Percentiles rank a stretch among this genome's conserved stretches.
Evolutionary conservation across 306 rosid species (phyloP).

Genomic region (Begonia masoniana): DNA sequence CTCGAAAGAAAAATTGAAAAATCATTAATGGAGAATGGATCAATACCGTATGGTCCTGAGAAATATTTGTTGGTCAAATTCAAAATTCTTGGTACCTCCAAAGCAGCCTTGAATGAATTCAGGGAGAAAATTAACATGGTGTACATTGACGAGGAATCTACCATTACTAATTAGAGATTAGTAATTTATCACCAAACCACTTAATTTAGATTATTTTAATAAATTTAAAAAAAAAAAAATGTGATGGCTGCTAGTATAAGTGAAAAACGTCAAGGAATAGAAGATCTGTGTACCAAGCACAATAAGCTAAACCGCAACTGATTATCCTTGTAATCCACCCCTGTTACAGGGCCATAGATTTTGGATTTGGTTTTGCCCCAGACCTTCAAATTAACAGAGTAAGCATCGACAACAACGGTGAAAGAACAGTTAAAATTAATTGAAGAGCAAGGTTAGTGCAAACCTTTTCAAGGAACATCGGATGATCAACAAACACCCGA

Average conservation of each 20-base stretch:
- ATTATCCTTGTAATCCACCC: slow-evolving; percentile 58
- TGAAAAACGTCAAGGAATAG: no score
- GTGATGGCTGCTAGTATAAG: no score
- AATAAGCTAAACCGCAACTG: slow-evolving; percentile 59
- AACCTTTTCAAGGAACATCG: slow-evolving; percentile 60
- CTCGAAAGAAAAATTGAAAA: no score
- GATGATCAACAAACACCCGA: slow-evolving; percentile 69
- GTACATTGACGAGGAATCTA: no score
- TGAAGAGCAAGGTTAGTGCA: slow-evolving; percentile 2
- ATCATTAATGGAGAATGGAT: no score
- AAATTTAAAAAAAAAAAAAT: no score
- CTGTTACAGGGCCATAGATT: slow-evolving; percentile 51
- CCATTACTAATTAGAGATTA: no score
- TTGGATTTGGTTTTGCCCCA: slow-evolving; percentile 72
- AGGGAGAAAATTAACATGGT: not conserved
- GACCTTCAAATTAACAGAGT: slow-evolving; percentile 32
- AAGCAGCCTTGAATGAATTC: slow-evolving; percentile 41
- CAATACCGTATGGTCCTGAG: slow-evolving; percentile 67
- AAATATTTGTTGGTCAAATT: slow-evolving; percentile 43
- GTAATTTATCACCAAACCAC: no score
- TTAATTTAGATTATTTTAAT: no score
- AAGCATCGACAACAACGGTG: not conserved
- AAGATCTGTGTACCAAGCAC: slow-evolving; percentile 33
- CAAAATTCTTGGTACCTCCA: slow-evolving; percentile 65
- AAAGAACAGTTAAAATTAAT: no score